phyloP scores from a whole-genome alignment of 129 eudicot genomes.

The Ambrosia trifida region DNA sequence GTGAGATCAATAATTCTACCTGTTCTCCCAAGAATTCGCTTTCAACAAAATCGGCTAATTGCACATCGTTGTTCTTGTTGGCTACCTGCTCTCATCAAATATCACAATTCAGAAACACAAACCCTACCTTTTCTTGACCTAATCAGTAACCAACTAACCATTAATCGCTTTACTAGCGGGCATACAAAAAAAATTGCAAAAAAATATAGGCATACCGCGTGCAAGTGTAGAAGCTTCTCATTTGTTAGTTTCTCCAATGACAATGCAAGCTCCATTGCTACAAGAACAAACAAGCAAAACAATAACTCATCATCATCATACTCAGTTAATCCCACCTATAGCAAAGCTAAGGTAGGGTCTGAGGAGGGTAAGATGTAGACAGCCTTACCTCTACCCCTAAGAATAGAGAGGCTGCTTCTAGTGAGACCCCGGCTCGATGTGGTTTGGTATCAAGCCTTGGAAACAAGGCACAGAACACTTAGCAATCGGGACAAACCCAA shows the following conservation, averaged over 20 bases:
- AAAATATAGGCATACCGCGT: slow-evolving; percentile 48
- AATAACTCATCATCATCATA: no score
- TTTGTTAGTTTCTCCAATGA: slow-evolving; percentile 93
- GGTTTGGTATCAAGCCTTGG: no score
- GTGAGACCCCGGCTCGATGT: no score
- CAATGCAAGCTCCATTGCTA: slow-evolving; percentile 97
- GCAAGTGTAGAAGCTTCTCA: slow-evolving; percentile 88
- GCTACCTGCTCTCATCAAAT: slow-evolving; percentile 64
- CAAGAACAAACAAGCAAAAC: slow-evolving; percentile 4
- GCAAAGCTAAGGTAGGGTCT: no score
- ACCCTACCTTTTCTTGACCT: neutral
- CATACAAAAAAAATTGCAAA: neutral
- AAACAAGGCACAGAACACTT: no score
- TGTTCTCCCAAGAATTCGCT: slow-evolving; percentile 80
- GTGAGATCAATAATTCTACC: slow-evolving; percentile 38
- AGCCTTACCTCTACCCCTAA: no score
- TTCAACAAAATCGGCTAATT: slow-evolving; percentile 88
- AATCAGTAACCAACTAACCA: neutral
- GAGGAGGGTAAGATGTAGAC: no score
- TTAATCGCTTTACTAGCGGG: neutral
- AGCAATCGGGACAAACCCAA: no score
- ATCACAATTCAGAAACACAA: slow-evolving; percentile 22
- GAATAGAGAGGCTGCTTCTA: no score
- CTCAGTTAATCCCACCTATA: no score
- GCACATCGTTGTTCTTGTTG: slow-evolving; percentile 66